Evolutionary conservation across 192 early-diverging fungal species (phyloP).

Genomic region (Podila epicladia): DNA sequence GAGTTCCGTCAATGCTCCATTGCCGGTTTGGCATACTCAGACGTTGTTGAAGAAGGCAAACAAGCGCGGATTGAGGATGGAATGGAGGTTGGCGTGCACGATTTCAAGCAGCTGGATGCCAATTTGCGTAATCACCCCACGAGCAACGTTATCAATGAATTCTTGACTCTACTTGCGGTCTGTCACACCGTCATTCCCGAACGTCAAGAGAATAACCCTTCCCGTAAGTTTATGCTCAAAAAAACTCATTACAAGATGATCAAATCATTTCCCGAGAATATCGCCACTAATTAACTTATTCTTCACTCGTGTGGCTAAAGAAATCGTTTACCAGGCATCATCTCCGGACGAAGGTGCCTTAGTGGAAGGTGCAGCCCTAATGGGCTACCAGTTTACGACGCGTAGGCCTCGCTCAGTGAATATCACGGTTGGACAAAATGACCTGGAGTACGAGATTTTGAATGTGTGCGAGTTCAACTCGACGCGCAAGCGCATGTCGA

Average conservation of each 20-base stretch:
- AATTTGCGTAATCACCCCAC: conserved; percentile 68
- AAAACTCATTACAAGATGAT: not conserved
- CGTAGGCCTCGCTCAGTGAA: conserved; percentile 70
- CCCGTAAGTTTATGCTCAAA: conserved; percentile 21
- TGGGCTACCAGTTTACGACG: conserved; percentile 76
- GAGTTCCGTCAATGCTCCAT: conserved; percentile 91
- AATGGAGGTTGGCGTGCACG: conserved; percentile 71
- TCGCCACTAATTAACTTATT: not conserved
- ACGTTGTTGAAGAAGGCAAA: conserved; percentile 90
- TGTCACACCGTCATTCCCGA: conserved; percentile 99
- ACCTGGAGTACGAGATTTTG: conserved; percentile 87
- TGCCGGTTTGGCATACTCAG: conserved; percentile 91
- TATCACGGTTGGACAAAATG: conserved; percentile 51
- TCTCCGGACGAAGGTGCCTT: conserved; percentile 98
- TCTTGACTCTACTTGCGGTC: conserved; percentile 87
- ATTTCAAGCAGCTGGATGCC: conserved; percentile 68
- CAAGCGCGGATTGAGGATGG: conserved; percentile 81
- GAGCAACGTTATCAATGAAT: conserved; percentile 82
- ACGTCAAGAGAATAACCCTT: conserved; percentile 52
- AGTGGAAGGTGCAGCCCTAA: conserved; percentile 75
- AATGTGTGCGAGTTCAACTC: conserved; percentile 99
- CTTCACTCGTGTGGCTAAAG: conserved; percentile 16
- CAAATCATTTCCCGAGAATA: not conserved
- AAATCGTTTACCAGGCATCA: conserved; percentile 92
- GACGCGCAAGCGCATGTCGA: conserved; percentile 98